Evolutionary conservation across 768 basidiomycete species (phyloP), one percentile per base, ranked within the genome.

Genomic region (Phallus indusiatus): DNA sequence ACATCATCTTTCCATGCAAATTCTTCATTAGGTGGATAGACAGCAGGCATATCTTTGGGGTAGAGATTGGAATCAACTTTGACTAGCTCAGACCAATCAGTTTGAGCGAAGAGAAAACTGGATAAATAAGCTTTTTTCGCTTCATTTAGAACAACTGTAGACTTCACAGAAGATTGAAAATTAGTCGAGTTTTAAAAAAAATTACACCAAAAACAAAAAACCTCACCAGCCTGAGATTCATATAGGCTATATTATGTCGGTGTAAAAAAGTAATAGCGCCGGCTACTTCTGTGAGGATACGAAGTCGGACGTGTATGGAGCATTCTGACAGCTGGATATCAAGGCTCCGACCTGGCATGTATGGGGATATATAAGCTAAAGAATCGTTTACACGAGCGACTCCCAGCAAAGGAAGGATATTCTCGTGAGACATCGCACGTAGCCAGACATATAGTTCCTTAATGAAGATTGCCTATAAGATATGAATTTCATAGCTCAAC

Each of bases 281-380:
- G 21, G 56, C 52, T 24, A 60, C 28, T 24, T 50, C 53, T 34
- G 59, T 28, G 50, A 85, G 82, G 66, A 85, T 65, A 50, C 70
- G 71, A 37, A 83, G 64, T 55, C 78, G 70, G 60, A 82, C 75
- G 7, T 65, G 76, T 3, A 64, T 65, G 0, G 74, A 71, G 55
- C 78, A 63, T 53, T 66, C 68, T 58, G 72, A 74, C 60, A 83
- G 68, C 64, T 82, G 84, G 20, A 76, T 68, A 56, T 71, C 73
- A 56, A 84, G 71, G 8, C 78, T 81, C 9, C 83, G 82, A 54
- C 84, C 82, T 36, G 75, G 73, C 64, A 81, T 83, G 81, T 82
- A 85, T 5, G 78, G 78, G 5, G 83, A 84, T 0, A 85, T 81
- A 81, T 84, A 83, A 17, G 78, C 83, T 24, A 85, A 73, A 51